Evolutionary conservation across 2,329 filamentous ascomycete species (phyloP), one percentile per base, ranked within the genome.

Genomic region (Scytalidium sp.): DNA sequence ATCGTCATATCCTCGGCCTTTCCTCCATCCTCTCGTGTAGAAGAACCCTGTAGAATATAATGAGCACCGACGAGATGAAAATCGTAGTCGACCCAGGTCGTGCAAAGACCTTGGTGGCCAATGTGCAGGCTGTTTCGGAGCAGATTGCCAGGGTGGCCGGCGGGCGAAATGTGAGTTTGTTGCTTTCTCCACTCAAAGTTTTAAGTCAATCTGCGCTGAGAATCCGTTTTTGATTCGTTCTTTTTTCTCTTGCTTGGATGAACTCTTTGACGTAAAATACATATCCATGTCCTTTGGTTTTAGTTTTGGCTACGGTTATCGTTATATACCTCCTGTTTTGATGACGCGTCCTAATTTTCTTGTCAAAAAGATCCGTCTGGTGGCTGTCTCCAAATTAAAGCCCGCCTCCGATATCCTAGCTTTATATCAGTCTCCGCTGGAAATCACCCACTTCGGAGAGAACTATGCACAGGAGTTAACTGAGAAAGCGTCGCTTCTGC

Each of bases 301-400:
- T n/a, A n/a, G n/a, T n/a, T n/a, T n/a, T n/a, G n/a, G n/a, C n/a
- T n/a, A n/a, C 32, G n/a, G 25, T 41, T 23, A 46, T 45, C 25
- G 13, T 41, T 52, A 50, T 46, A 49, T 50, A 45, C 44, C 29
- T 22, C 43, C 19, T 20, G 13, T 5, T 47, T 19, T 39, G 25
- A n/a, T 17, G n/a, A 49, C 27, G 47, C 46, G 39, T 51, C 61
- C 64, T 39, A 63, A n/a, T n/a, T 51, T 41, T 9, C 20, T 47
- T 21, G 19, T 7, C 25, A 27, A 15, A 44, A 58, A 90, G 85
- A 81, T 93, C 55, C 86, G 94, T 43, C 80, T 99, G 36, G 91
- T 99, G 40, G 93, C 94, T 22, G 94, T 99, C 45, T 97, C 92
- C 39, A 99, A 99, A 71, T 79, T 97, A 58, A 97, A 99, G 72